Evolutionary conservation across 805 yeast genomes (phyloP).

Genomic region (Metschnikowia kunwiensis): DNA sequence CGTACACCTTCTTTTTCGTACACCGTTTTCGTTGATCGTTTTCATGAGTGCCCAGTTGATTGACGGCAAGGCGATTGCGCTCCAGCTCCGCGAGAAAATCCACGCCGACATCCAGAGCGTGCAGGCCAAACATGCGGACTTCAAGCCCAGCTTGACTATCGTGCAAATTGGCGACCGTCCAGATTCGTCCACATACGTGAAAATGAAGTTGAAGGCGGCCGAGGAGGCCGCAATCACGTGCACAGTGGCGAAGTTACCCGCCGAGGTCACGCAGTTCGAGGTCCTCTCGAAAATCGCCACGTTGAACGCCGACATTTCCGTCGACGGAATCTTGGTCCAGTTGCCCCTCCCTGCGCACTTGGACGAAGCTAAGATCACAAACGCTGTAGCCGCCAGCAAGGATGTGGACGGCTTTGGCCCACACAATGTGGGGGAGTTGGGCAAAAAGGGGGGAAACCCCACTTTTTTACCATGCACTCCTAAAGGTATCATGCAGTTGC

Average conservation of each 20-base stretch:
- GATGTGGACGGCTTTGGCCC: slow-evolving; percentile 87
- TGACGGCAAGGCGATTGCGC: slow-evolving; percentile 46
- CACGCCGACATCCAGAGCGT: slow-evolving; percentile 40
- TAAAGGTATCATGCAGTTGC: slow-evolving; percentile 67
- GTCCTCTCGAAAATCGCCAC: slow-evolving; percentile 50
- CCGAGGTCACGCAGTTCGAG: slow-evolving; percentile 51
- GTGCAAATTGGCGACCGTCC: slow-evolving; percentile 76
- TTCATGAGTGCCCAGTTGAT: slow-evolving; percentile 36
- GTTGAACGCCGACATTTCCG: slow-evolving; percentile 55
- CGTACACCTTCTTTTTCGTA: no score
- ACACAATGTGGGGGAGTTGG: slow-evolving; percentile 70
- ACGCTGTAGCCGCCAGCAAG: slow-evolving; percentile 60
- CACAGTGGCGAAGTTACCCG: slow-evolving; percentile 57
- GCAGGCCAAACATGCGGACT: slow-evolving; percentile 47
- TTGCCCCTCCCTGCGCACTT: slow-evolving; percentile 72
- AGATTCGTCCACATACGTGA: slow-evolving; percentile 78
- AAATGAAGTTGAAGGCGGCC: slow-evolving; percentile 78
- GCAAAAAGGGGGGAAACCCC: slow-evolving; percentile 71
- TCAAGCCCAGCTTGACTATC: slow-evolving; percentile 64
- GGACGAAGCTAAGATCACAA: slow-evolving; percentile 64
- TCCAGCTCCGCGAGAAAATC: slow-evolving; percentile 34
- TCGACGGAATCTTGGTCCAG: slow-evolving; percentile 75
- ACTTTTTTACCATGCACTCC: slow-evolving; percentile 80
- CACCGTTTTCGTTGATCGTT: no score
- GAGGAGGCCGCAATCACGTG: slow-evolving; percentile 65